These are phyloP conservation scores for Aurantiochytrium sp. DNA, from an alignment of 108 stramenopile species.

Conservation along the genomic window DNA sequence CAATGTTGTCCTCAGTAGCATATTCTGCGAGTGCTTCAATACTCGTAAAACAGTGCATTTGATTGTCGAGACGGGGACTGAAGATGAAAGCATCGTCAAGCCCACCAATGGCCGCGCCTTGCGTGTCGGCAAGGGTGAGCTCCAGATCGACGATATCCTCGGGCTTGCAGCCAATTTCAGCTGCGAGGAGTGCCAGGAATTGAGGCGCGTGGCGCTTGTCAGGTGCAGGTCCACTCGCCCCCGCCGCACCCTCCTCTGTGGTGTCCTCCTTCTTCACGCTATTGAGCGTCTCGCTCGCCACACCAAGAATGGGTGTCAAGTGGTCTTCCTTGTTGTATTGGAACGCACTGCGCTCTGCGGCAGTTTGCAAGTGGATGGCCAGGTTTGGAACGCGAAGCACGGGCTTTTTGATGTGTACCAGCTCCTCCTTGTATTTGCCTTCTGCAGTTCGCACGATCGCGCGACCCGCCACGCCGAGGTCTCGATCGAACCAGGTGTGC, in stretches of 20 bases:
- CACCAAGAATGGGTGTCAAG: constrained; percentile 76
- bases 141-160: constrained; percentile 81
- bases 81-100: constrained; percentile 73
- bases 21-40: constrained; percentile 59
- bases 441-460: constrained; percentile 63
- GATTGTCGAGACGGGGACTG: constrained; percentile 87
- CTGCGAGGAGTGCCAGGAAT: constrained; percentile 65
- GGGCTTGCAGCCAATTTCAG: constrained; percentile 50
- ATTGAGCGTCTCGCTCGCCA: constrained; percentile 56
- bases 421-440: constrained; percentile 18
- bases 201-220: constrained; percentile 65
- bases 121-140: constrained; percentile 79
- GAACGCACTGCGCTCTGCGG: constrained; percentile 70
- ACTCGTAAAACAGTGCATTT: constrained; percentile 76
- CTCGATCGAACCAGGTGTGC: constrained; percentile 69
- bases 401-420: constrained; percentile 41
- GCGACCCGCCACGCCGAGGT: constrained; percentile 80
- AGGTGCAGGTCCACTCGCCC: neutral
- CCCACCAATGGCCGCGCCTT: constrained; percentile 76
- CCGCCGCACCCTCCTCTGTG: constrained; percentile 42
- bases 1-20: neutral
- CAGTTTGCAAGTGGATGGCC: constrained; percentile 82
- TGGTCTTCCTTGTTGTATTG: constrained; percentile 85
- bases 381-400: constrained; percentile 80
- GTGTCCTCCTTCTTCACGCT: constrained; percentile 2